Base-by-base conservation (phyloP, 1,139 yeast species). In the Magnusiomyces magnusii region DNA sequence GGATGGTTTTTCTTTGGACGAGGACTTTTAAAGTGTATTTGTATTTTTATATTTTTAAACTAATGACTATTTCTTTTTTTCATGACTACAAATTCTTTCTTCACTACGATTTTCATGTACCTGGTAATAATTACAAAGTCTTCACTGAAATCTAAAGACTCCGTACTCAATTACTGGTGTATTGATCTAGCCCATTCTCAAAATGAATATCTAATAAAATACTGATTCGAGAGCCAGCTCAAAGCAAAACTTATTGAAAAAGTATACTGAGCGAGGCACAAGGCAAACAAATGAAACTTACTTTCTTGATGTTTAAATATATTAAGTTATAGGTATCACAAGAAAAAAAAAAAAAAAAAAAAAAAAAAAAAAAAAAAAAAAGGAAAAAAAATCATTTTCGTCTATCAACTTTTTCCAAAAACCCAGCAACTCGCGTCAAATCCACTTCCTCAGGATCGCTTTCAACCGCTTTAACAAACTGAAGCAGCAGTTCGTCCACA, bases 401-500 rank as follows among this genome's bases (percentile, higher is more conserved):
- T 25, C 61, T 61, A 47, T 69, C 79, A 39, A 77, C 76, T 60
- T 74, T 78, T 31, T 75, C 69, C 65, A 79, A 66, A 63, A 79
- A 78, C 2, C 81, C 81, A 9, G 81, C 78, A 3, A 80, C 80
- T 36, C 82, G 68, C 36, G 75, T 81, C 67, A 83, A 75, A 65
- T 83, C 87, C 59, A 83, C 83, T 59, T 82, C 87, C 59, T 81
- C 85, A 0, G 87, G 87, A 68, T 85, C 90, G 61, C 90, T 86
- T 63, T 91, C 96, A 3, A 93, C 97, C 17, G 97, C 97, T 69
- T 87, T 90, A 34, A 93, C 81, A 57, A 93, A 78, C 2, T 95
- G 96, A 64, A 87, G 95, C 60, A 93, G 78, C 66, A 93, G 79
- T 60, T 81, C 82, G 70, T 93, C 99, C 50, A 92, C 96, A 65